Evolutionary conservation across 495 filamentous ascomycete species (phyloP), one percentile per base, ranked within the genome.

Genomic region (Aspergillus conjunctus): DNA sequence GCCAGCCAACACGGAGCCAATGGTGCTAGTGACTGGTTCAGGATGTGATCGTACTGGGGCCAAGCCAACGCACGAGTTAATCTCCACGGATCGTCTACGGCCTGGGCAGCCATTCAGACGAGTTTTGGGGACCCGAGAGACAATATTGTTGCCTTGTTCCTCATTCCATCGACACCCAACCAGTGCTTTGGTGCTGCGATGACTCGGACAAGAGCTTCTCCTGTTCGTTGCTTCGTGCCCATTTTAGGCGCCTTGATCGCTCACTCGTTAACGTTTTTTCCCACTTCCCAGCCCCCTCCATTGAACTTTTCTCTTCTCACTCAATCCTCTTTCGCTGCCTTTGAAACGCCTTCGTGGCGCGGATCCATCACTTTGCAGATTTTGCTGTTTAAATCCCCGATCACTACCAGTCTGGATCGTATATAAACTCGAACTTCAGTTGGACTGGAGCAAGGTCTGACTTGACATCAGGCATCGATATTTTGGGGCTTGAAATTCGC

Each of bases 111-210:
- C 65, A 64, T 62, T 63, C 57, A 63, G 43, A 58, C 52, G 50
- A 20, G 32, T 57, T 58, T 41, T 59, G 60, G 64, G 46, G 62
- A 54, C 60, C 62, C 66, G 59, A 70, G 66, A 58, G 44, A 31
- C 48, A 39, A 48, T 56, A 54, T 48, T 61, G 61, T 43, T 65
- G 62, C 64, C 64, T 63, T 61, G 64, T 61, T 45, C 66, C 61
- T 60, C 67, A 64, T 64, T 67, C 68, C 63, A 68, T 68, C 62
- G 61, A 56, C 72, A 71, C 72, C 70, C 73, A 71, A 77, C 68
- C 63, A 54, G 33, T 61, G 41, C 30, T 53, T 43, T 48, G 37
- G 41, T 6, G 20, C 17, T 46, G 15, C 14, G 30, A 46, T 15
- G 22, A 30, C 41, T 41, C 22, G 32, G 30, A 22, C 22, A 32